These are phyloP conservation scores for Phytophthora podocarpi DNA, from an alignment of 352 stramenopile species.

Conservation along the genomic window DNA sequence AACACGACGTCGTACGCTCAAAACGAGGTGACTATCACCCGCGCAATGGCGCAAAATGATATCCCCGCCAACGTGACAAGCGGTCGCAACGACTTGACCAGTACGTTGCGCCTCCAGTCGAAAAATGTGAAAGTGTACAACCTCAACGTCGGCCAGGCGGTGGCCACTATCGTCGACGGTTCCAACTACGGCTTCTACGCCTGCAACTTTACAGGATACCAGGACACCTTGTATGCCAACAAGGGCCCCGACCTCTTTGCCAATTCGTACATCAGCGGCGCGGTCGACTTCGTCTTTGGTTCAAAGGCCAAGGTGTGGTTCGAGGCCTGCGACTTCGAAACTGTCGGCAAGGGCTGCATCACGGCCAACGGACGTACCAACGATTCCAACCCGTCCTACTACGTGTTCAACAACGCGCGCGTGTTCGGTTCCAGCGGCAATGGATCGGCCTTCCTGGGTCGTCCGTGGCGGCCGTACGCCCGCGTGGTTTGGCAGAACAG, in stretches of 20 bases:
- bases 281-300: constrained; percentile 8
- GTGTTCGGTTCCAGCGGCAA: not conserved
- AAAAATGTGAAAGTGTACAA: constrained; percentile 4
- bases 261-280: not conserved
- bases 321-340: constrained; percentile 3
- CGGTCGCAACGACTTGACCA: not conserved
- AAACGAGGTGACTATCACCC: constrained; percentile 5
- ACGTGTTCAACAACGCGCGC: not conserved
- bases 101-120: not conserved
- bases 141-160: constrained; percentile 10
- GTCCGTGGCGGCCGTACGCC: constrained; percentile 1
- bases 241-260: constrained; percentile 1
- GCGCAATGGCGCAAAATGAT: not conserved
- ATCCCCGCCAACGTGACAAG: not conserved
- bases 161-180: not conserved
- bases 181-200: constrained; percentile 4
- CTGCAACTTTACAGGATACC: constrained; percentile 1
- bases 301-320: not conserved
- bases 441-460: not conserved
- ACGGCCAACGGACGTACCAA: constrained; percentile 1
- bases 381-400: not conserved
- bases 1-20: not conserved
- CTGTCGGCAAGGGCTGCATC: not conserved
- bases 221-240: constrained; percentile 6
- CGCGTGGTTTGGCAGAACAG: not conserved